Percentiles rank a stretch among this genome's conserved stretches.
These are phyloP conservation scores for Apodospora peruviana DNA, from an alignment of 495 filamentous ascomycete genomes.

Conservation along the genomic window DNA sequence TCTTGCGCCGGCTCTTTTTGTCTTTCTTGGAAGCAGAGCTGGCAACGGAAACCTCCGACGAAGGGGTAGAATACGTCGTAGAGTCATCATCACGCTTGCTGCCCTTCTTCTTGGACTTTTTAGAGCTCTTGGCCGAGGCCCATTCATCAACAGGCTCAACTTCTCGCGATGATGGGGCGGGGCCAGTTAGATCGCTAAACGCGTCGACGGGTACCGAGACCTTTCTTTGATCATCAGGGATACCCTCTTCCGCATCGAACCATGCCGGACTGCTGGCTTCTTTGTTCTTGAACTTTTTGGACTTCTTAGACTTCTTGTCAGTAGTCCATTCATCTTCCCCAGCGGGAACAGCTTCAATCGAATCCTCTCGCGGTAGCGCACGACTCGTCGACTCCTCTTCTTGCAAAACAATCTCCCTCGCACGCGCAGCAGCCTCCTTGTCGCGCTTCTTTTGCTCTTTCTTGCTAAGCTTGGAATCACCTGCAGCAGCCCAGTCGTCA, in stretches of 20 bases:
- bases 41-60: conserved; percentile 22
- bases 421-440: neutral
- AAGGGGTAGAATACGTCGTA: conserved; percentile 19
- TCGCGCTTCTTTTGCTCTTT: conserved; percentile 19
- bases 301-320: conserved; percentile 25
- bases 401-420: neutral
- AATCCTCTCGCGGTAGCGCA: neutral
- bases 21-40: conserved; percentile 21
- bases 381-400: conserved; percentile 5
- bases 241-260: conserved; percentile 13
- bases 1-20: conserved; percentile 23
- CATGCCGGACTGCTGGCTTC: conserved; percentile 13
- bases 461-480: conserved; percentile 10
- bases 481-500: conserved; percentile 16
- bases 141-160: conserved; percentile 15
- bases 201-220: neutral
- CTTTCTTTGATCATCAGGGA: neutral
- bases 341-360: conserved; percentile 1
- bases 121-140: conserved; percentile 11
- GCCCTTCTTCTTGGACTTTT: conserved; percentile 23
- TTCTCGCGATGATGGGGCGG: neutral
- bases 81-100: conserved; percentile 23
- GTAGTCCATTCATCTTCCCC: conserved; percentile 10
- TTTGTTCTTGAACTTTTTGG: conserved; percentile 11
- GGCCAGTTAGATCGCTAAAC: conserved; percentile 1